phyloP scores from a whole-genome alignment of 768 basidiomycete genomes.

The Russula sp. region DNA sequence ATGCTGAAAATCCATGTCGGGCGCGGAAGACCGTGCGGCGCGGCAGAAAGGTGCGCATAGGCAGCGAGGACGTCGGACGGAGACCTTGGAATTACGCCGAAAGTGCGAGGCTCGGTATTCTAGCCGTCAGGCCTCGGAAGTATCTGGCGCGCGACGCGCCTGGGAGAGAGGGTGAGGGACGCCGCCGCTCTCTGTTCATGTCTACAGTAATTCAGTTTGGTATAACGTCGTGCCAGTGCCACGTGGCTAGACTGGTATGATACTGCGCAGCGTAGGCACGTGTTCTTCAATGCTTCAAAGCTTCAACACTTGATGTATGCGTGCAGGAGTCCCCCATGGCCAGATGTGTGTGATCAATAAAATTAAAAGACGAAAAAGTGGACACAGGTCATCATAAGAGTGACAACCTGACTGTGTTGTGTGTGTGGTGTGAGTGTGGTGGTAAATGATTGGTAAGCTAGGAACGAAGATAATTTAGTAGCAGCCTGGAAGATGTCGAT shows the following conservation, averaged over 20 bases:
- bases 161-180: not conserved
- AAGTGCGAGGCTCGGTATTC: conserved; percentile 3
- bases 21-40: conserved; percentile 7
- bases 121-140: not conserved
- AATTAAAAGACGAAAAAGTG: too few relatives aligned
- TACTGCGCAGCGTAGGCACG: too few relatives aligned
- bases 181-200: not conserved
- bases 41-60: not conserved
- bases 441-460: too few relatives aligned
- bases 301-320: too few relatives aligned
- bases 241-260: not conserved
- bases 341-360: too few relatives aligned
- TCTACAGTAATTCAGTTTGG: not conserved
- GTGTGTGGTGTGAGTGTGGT: too few relatives aligned
- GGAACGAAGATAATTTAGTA: too few relatives aligned
- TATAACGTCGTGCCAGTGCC: not conserved
- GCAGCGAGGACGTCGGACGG: not conserved
- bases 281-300: too few relatives aligned
- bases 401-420: too few relatives aligned
- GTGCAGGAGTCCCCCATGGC: too few relatives aligned
- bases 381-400: too few relatives aligned
- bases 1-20: not conserved
- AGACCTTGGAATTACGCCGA: not conserved
- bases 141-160: not conserved
- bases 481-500: too few relatives aligned